A percentile compares a stretch with the other conserved stretches of the same genome.
Evolutionary conservation across 2,329 filamentous ascomycete genomes (phyloP).

Genomic region (Blastomyces parvus): DNA sequence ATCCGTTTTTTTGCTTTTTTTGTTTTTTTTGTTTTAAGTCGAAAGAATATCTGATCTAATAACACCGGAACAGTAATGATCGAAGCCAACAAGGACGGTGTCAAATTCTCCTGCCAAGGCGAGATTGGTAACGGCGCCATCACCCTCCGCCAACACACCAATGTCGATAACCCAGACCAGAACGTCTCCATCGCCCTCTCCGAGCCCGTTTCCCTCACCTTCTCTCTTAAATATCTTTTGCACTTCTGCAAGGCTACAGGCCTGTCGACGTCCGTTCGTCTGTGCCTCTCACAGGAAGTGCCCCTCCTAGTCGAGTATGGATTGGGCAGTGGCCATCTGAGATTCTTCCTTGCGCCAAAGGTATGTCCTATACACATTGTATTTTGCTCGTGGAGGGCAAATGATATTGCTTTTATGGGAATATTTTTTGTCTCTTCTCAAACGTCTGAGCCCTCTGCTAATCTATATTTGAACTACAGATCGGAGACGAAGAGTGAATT

Average conservation of each 20-base stretch:
- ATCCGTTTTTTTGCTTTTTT: not conserved
- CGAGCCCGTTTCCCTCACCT: constrained; percentile 88
- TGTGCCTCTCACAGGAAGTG: constrained; percentile 92
- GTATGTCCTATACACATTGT: constrained; percentile 41
- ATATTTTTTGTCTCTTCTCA: not conserved
- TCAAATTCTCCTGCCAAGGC: constrained; percentile 87
- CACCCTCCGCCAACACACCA: constrained; percentile 77
- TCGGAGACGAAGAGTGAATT: constrained; percentile 47
- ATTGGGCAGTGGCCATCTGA: constrained; percentile 76
- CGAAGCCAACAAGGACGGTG: constrained; percentile 90
- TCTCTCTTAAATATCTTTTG: constrained; percentile 98
- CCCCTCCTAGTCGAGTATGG: constrained; percentile 90
- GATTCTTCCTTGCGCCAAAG: constrained; percentile 98
- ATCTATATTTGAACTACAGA: constrained; percentile 43
- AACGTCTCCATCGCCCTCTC: constrained; percentile 83
- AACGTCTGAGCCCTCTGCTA: constrained; percentile 23
- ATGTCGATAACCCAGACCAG: constrained; percentile 77
- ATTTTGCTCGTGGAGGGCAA: not conserved
- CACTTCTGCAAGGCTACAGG: constrained; percentile 98
- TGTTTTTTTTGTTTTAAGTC: not conserved
- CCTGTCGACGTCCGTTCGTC: constrained; percentile 71
- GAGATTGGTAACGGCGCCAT: constrained; percentile 95
- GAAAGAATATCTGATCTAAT: not conserved
- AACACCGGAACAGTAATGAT: constrained; percentile 60
- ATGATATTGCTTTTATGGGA: not conserved